Percentiles rank a stretch among this genome's conserved stretches.
Conservation (phyloP, 2,329 filamentous ascomycete species). For the Cadophora luteo-olivacea region DNA sequence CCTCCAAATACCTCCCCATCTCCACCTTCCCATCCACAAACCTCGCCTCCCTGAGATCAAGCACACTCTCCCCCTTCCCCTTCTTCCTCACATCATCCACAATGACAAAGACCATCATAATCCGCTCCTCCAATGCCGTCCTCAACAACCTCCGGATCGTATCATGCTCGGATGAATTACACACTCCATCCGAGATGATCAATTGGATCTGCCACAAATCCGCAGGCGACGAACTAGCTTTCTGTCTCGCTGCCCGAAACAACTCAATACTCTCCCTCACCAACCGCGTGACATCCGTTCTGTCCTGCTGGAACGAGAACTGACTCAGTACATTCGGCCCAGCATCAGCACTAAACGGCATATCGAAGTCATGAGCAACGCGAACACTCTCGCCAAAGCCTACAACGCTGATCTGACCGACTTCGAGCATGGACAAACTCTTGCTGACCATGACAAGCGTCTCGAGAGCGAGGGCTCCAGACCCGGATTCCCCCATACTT, state of each 20-base stretch:
- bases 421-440: slow-evolving; percentile 89
- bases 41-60: slow-evolving; percentile 86
- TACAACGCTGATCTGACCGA: slow-evolving; percentile 88
- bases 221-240: slow-evolving; percentile 54
- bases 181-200: slow-evolving; percentile 92
- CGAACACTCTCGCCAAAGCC: slow-evolving; percentile 87
- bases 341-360: slow-evolving; percentile 79
- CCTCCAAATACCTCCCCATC: slow-evolving; percentile 91
- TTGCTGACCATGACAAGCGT: slow-evolving; percentile 91
- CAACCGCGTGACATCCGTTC: slow-evolving; percentile 84
- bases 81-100: slow-evolving; percentile 71
- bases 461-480: slow-evolving; percentile 85
- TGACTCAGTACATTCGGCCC: slow-evolving; percentile 84
- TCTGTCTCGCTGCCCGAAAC: slow-evolving; percentile 76
- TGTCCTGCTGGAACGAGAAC: slow-evolving; percentile 84
- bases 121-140: slow-evolving; percentile 88
- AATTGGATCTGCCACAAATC: slow-evolving; percentile 96
- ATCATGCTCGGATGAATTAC: slow-evolving; percentile 81
- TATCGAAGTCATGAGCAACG: slow-evolving; percentile 85
- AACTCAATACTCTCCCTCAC: slow-evolving; percentile 79
- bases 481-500: slow-evolving; percentile 84
- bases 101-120: slow-evolving; percentile 98
- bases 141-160: slow-evolving; percentile 81
- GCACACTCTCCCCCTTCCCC: slow-evolving; percentile 69
- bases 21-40: slow-evolving; percentile 76